phyloP scores from a whole-genome alignment of 176 grass and related monocot genomes.

The Elaeis guineensis region DNA sequence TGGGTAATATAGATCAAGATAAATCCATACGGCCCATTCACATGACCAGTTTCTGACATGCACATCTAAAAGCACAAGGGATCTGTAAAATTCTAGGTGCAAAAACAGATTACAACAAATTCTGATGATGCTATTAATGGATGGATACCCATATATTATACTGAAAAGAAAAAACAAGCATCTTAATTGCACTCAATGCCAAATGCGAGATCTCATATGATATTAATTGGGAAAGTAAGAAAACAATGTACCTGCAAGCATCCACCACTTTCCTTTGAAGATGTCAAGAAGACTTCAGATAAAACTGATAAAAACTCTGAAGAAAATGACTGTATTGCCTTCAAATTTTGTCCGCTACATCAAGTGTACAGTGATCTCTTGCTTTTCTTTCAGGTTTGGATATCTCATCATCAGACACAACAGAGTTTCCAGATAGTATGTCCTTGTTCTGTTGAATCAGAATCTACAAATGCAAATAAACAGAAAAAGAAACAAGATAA shows the following conservation, averaged over 20 bases:
- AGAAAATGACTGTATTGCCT: slow-evolving; percentile 56
- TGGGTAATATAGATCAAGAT: no score
- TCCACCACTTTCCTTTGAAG: slow-evolving; percentile 51
- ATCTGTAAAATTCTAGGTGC: no score
- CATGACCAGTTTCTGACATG: no score
- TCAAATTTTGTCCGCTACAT: slow-evolving; percentile 68
- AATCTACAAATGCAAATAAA: slow-evolving; percentile 28
- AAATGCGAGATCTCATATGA: background rate
- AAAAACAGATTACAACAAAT: no score
- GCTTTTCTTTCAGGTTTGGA: slow-evolving; percentile 70
- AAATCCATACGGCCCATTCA: no score
- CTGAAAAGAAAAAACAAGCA: no score
- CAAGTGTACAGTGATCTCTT: slow-evolving; percentile 42
- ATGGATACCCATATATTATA: no score
- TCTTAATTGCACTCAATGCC: no score
- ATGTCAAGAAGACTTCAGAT: slow-evolving; percentile 67
- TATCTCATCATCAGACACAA: slow-evolving; percentile 43
- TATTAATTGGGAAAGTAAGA: slow-evolving; percentile 17
- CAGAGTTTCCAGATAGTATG: slow-evolving; percentile 32
- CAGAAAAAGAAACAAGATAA: no score
- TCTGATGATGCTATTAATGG: no score
- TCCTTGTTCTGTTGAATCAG: slow-evolving; percentile 91
- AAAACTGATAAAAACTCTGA: slow-evolving; percentile 63
- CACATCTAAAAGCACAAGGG: no score
- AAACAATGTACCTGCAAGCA: slow-evolving; percentile 57